phyloP scores from a whole-genome alignment of 257 asterid species.

The Solanum chilense region DNA sequence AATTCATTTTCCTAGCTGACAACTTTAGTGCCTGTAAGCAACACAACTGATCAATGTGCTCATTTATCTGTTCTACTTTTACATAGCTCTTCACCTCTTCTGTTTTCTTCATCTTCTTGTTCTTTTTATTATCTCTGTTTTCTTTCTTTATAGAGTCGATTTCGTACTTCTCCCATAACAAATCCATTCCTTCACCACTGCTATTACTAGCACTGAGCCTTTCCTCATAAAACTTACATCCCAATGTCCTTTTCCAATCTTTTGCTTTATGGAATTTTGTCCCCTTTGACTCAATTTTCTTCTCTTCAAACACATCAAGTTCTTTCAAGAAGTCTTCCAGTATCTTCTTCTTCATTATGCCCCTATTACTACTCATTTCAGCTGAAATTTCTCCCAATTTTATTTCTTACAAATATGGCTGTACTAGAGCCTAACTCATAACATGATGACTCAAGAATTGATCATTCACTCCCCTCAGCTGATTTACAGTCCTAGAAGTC shows the following conservation, averaged over 20 bases:
- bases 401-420: neutral
- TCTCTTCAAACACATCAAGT: neutral
- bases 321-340: constrained; percentile 16
- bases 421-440: neutral
- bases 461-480: neutral
- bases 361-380: neutral
- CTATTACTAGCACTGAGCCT: neutral
- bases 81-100: neutral
- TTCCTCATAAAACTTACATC: constrained; percentile 34
- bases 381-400: neutral
- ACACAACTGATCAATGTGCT: constrained; percentile 38
- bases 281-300: neutral
- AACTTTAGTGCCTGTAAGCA: constrained; percentile 69
- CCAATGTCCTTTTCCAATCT: constrained; percentile 79
- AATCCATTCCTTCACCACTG: constrained; percentile 1
- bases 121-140: neutral
- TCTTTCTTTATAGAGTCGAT: constrained; percentile 9
- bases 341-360: constrained; percentile 15
- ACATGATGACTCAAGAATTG: neutral
- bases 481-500: neutral
- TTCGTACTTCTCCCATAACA: constrained; percentile 73
- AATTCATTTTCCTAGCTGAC: constrained; percentile 66
- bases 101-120: neutral
- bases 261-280: constrained; percentile 41
- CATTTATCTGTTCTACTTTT: constrained; percentile 7